phyloP scores from a whole-genome alignment of 2,329 filamentous ascomycete species.

The Hypocreales sp. region DNA sequence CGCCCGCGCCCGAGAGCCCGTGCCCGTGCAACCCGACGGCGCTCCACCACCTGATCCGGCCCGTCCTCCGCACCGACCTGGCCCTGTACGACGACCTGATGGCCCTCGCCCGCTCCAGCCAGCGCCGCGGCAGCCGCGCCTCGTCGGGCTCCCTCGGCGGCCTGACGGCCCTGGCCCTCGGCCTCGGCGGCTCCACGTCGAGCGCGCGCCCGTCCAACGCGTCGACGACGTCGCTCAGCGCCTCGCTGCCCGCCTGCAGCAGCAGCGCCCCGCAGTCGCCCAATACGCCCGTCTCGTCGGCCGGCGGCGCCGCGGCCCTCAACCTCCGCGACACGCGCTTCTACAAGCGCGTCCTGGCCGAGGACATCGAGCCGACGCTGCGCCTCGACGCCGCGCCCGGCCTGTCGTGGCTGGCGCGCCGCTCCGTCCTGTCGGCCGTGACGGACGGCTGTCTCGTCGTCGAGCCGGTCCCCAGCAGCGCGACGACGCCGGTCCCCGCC shows the following conservation, averaged over 20 bases:
- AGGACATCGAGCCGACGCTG: conserved; percentile 90
- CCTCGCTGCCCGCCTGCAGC: conserved; percentile 28
- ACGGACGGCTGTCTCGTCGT: conserved; percentile 77
- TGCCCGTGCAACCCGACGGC: conserved; percentile 47
- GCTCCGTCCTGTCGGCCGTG: conserved; percentile 70
- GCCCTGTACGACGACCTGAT: conserved; percentile 74
- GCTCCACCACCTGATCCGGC: conserved; percentile 70
- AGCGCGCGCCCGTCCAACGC: conserved; percentile 37
- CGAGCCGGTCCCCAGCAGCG: conserved; percentile 60
- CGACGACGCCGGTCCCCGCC: conserved; percentile 15
- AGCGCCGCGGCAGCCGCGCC: conserved; percentile 45
- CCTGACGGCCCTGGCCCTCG: conserved; percentile 27
- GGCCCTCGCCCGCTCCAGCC: conserved; percentile 55
- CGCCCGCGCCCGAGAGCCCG: conserved; percentile 25
- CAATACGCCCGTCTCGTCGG: conserved; percentile 37
- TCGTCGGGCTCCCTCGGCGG: conserved; percentile 53
- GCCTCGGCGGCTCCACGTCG: conserved; percentile 29
- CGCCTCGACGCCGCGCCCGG: conserved; percentile 80
- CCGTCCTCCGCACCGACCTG: conserved; percentile 70
- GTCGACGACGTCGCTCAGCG: conserved; percentile 43
- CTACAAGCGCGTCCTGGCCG: conserved; percentile 75
- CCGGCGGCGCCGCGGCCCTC: conserved; percentile 30
- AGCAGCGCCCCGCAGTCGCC: conserved; percentile 44
- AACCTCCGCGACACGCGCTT: conserved; percentile 83
- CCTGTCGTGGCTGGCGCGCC: conserved; percentile 82